These are phyloP conservation scores for Calonectria pseudoturangicola DNA, from an alignment of 2,329 filamentous ascomycete genomes.

Conservation along the genomic window DNA sequence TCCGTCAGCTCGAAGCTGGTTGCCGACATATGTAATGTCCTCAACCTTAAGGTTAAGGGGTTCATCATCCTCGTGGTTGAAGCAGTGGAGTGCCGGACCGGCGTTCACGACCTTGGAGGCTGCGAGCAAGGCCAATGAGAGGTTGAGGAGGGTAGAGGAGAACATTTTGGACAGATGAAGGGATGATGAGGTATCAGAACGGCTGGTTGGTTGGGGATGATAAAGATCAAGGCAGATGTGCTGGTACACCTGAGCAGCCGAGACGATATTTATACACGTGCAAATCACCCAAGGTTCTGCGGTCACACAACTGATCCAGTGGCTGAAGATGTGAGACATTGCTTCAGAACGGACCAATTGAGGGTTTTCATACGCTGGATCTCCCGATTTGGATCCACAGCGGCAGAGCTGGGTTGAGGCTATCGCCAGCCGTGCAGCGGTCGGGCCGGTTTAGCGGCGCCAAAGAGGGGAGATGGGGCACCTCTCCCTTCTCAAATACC, in stretches of 20 bases:
- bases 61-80: conserved; percentile 14
- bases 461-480: neutral
- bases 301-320: neutral
- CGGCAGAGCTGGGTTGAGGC: conserved; percentile 10
- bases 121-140: conserved; percentile 8
- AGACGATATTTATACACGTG: neutral
- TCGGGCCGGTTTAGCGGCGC: conserved; percentile 6
- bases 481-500: neutral
- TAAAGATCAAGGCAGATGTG: too few species aligned
- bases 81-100: neutral
- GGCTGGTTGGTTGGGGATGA: neutral
- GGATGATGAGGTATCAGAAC: too few species aligned
- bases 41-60: conserved; percentile 11
- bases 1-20: neutral
- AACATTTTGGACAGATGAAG: neutral
- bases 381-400: conserved; percentile 6
- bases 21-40: neutral
- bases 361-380: neutral
- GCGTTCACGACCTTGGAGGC: neutral
- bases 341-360: neutral
- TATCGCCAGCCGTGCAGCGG: conserved; percentile 7
- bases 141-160: neutral
- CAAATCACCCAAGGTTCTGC: neutral
- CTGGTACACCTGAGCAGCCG: neutral
- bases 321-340: conserved; percentile 8